Percentiles rank a stretch among this genome's conserved stretches.
Evolutionary conservation across 345 rosid species (phyloP).

Genomic region (Odontarrhena argentea): DNA sequence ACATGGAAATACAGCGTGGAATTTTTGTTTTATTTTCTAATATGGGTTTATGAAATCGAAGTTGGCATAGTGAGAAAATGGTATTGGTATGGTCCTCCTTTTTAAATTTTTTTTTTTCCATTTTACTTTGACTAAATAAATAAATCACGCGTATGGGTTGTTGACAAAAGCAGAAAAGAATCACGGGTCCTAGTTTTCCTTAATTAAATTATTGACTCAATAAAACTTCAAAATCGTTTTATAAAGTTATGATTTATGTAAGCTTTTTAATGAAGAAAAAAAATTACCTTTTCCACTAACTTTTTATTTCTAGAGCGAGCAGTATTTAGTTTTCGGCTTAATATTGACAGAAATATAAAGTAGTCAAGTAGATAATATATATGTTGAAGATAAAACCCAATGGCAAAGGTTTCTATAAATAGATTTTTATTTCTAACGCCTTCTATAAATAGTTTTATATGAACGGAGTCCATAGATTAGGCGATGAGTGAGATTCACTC

Average conservation of each 20-base stretch:
- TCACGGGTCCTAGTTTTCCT: constrained; percentile 40
- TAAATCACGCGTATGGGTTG: constrained; percentile 38
- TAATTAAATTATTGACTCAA: constrained; percentile 35
- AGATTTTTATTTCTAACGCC: background rate
- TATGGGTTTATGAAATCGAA: constrained; percentile 41
- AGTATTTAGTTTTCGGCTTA: too few species aligned
- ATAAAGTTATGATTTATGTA: constrained; percentile 10
- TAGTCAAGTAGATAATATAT: background rate
- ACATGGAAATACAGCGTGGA: constrained; percentile 48
- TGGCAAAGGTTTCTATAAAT: background rate
- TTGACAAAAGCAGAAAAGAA: constrained; percentile 33
- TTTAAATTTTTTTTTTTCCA: background rate
- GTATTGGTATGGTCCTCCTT: constrained; percentile 31
- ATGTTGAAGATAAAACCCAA: constrained; percentile 4
- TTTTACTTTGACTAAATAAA: constrained; percentile 30
- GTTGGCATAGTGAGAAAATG: constrained; percentile 33
- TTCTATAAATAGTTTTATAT: background rate
- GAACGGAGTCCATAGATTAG: background rate
- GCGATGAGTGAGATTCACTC: background rate
- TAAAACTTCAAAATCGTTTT: background rate
- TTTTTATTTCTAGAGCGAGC: too few species aligned
- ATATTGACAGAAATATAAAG: too few species aligned
- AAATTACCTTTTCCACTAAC: too few species aligned
- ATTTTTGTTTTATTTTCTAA: constrained; percentile 37
- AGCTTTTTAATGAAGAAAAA: too few species aligned